These are phyloP conservation scores for Lentinus polychrous DNA, from an alignment of 1,284 basidiomycete species.

Conservation along the genomic window DNA sequence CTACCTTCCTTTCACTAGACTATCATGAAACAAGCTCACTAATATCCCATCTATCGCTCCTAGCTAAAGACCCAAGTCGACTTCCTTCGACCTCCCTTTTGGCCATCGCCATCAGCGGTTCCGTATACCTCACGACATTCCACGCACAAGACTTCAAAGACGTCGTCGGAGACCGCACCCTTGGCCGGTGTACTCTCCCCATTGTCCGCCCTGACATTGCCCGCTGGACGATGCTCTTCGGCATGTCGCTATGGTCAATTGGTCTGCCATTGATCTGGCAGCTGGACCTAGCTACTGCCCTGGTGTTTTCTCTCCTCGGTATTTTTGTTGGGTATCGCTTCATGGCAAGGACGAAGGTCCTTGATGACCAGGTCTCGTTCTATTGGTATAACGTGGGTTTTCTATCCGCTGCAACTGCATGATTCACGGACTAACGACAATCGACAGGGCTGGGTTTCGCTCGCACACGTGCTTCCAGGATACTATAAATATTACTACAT, in stretches of 20 bases:
- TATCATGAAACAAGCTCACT: slow-evolving; percentile 28
- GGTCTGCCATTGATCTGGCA: slow-evolving; percentile 6
- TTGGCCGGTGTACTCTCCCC: slow-evolving; percentile 30
- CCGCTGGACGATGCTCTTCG: slow-evolving; percentile 5
- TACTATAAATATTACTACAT: slow-evolving; percentile 9
- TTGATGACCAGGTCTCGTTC: slow-evolving; percentile 14
- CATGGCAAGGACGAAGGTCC: slow-evolving; percentile 5
- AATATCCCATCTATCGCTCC: not conserved
- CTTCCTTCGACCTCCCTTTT: slow-evolving; percentile 10
- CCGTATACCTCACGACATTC: slow-evolving; percentile 29
- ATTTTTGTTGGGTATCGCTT: slow-evolving; percentile 12
- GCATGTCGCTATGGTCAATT: slow-evolving; percentile 9
- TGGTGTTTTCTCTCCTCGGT: slow-evolving; percentile 8
- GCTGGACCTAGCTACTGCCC: not conserved
- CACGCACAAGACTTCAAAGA: slow-evolving; percentile 38
- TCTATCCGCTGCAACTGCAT: not conserved
- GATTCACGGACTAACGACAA: not conserved
- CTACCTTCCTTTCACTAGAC: slow-evolving; percentile 11
- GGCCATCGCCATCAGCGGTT: slow-evolving; percentile 19
- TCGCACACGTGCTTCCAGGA: slow-evolving; percentile 10
- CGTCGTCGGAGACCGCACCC: slow-evolving; percentile 27
- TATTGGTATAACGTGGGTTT: slow-evolving; percentile 18
- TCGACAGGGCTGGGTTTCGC: slow-evolving; percentile 13
- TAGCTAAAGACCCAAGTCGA: not conserved
- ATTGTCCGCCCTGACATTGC: slow-evolving; percentile 24